Evolutionary conservation across 1,284 basidiomycete genomes (phyloP).

Genomic region (Moesziomyces sp.): DNA sequence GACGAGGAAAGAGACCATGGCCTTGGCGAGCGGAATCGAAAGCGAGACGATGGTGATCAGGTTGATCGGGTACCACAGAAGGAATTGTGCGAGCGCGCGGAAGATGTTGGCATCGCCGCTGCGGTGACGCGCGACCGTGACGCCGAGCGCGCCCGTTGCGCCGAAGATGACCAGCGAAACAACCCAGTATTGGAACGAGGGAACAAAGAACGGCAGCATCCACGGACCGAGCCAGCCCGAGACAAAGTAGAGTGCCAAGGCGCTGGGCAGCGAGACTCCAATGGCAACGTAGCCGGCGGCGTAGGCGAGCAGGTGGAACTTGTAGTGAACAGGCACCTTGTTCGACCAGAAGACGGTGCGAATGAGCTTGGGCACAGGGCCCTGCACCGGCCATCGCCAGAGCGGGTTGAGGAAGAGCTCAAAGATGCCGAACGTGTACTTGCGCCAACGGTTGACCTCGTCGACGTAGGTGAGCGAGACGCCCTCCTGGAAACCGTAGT

Average conservation of each 20-base stretch:
- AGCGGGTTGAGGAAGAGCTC: slow-evolving; percentile 68
- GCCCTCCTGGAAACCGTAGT: slow-evolving; percentile 84
- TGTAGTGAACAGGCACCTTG: slow-evolving; percentile 75
- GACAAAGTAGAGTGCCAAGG: slow-evolving; percentile 77
- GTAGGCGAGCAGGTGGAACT: slow-evolving; percentile 76
- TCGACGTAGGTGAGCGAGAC: slow-evolving; percentile 80
- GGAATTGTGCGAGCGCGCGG: slow-evolving; percentile 74
- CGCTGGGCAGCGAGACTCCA: slow-evolving; percentile 75
- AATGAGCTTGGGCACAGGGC: slow-evolving; percentile 81
- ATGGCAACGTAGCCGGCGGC: slow-evolving; percentile 85
- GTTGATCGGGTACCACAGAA: slow-evolving; percentile 79
- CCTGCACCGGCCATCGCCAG: slow-evolving; percentile 76
- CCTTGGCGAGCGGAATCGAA: slow-evolving; percentile 81
- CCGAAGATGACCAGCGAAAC: slow-evolving; percentile 79
- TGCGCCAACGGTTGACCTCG: slow-evolving; percentile 85
- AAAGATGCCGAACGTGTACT: slow-evolving; percentile 80
- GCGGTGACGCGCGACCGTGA: slow-evolving; percentile 79
- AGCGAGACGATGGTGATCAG: slow-evolving; percentile 75
- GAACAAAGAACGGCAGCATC: slow-evolving; percentile 74
- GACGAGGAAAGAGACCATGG: slow-evolving; percentile 84
- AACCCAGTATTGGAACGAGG: slow-evolving; percentile 77
- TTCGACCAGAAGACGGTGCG: slow-evolving; percentile 78
- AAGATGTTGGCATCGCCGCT: slow-evolving; percentile 76
- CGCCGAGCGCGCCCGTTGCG: slow-evolving; percentile 79
- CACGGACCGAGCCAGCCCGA: slow-evolving; percentile 76